These are phyloP conservation scores for Vitis cinerea DNA, from an alignment of 164 flowering plant species.

Conservation along the genomic window DNA sequence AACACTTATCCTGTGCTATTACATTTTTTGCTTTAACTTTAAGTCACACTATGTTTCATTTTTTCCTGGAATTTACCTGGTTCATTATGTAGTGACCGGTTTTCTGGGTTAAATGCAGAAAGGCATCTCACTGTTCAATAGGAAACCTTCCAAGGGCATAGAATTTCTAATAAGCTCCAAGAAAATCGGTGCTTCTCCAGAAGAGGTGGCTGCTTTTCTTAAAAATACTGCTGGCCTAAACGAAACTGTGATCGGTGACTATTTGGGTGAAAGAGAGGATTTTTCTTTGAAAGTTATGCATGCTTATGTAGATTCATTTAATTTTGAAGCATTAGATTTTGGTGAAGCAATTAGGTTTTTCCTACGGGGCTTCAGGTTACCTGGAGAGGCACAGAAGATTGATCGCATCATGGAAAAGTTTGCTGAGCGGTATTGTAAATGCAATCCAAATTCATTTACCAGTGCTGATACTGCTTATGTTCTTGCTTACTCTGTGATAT, in stretches of 20 bases:
- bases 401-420: conserved; percentile 99
- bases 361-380: conserved; percentile 87
- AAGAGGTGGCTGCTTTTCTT: conserved; percentile 78
- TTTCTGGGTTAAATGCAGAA: conserved; percentile 66
- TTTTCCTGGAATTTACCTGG: background rate
- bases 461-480: conserved; percentile 99
- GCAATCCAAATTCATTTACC: conserved; percentile 83
- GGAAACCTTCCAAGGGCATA: conserved; percentile 96
- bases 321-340: conserved; percentile 80
- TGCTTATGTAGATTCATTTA: conserved; percentile 95
- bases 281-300: conserved; percentile 94
- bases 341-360: conserved; percentile 96
- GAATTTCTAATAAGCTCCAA: conserved; percentile 80
- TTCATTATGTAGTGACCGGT: conserved; percentile 18
- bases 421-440: conserved; percentile 98
- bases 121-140: conserved; percentile 84
- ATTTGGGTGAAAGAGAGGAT: conserved; percentile 97
- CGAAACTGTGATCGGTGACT: conserved; percentile 90
- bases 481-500: conserved; percentile 97
- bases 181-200: conserved; percentile 83
- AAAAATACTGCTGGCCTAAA: conserved; percentile 73
- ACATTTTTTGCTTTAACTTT: background rate
- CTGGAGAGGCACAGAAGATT: conserved; percentile 99
- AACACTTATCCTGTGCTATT: background rate
- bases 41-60: background rate